Base-by-base conservation (phyloP, 2,329 filamentous ascomycete genomes). In the Claviceps monticola region DNA sequence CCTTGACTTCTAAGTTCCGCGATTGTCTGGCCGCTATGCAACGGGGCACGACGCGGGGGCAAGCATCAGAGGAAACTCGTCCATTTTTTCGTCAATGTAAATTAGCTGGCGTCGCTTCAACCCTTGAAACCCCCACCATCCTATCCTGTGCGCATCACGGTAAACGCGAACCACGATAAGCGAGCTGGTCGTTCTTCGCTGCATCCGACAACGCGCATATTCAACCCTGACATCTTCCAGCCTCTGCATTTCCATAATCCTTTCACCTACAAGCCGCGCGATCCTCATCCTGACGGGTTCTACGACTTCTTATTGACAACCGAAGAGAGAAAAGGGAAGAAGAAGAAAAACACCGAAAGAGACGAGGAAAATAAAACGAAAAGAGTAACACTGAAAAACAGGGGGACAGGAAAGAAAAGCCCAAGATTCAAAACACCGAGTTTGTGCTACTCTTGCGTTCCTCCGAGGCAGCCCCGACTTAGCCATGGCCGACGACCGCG, bases 401-500 rank as follows among this genome's bases (percentile, higher is more conserved):
- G 29, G 29, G 29, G 29, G 11, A 34, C 11, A 4, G 9, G 4
- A 34, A 34, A 37, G 6, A 48, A 38, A 39, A 36, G n/a, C 7
- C 9, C 26, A 17, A 34, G 29, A 34, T 34, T 11, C 3, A 34
- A 11, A 11, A 34, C 9, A 34, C 29, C 29, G 29, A 34, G 43
- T 16, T 29, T 45, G 43, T 14, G 21, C 43, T 7, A 43, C 21
- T 8, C 43, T 19, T 14, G 14, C 47, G 21, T 34, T 23, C n/a
- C 34, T 34, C n/a, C 45, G 46, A 37, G 26, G 6, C 26, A 23
- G 46, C 29, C 38, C 48, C n/a, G 49, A 19, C 13, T 19, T 14
- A 11, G 46, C 47, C 55, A 69, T 69, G 66, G 57, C 63, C 39
- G 62, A 65, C 39, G 62, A 65, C 52, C 56, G 58, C 43, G 61